Base-by-base conservation (phyloP, 805 yeast genomes). In the Saccharomycopsis selenospora region DNA sequence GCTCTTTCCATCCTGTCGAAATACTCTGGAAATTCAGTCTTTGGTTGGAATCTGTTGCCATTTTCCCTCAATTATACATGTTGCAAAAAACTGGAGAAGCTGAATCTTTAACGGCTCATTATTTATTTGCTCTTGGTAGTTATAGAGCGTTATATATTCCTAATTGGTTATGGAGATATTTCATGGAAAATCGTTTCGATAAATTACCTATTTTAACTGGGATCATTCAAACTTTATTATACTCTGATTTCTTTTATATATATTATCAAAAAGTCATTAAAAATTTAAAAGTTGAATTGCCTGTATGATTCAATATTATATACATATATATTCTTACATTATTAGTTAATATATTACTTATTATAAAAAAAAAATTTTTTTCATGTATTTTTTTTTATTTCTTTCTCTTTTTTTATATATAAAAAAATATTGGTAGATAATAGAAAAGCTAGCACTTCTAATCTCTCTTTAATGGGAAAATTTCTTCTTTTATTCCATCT, bases 241-340 rank as follows among this genome's bases (percentile, higher is more conserved):
- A 93, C 68, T 88, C 97, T 2, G 99, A 93, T 68, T 93, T 93
- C 73, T 93, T 93, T 69, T 93, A 88, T 68, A 74, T 93, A 55
- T 93, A 93, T 68, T 91, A 91, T 69, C 74, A 70, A 48, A 76
- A 72, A 59, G 96, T 93, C 46, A 71, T 89, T 71, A 80, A 82
- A 63, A 95, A 91, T 41, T 73, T 79, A 64, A 80, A 78, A 58
- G 80, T 85, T 57, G 83, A 80, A 56, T 72, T 91, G 57, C 95
- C 95, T 4, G 68, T 63, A 48, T 68, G 56, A 57, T 17, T 18
- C 6, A 11, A 20, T n/a, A n/a, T n/a, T n/a, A n/a, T n/a, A n/a
- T n/a, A n/a, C n/a, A n/a, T n/a, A n/a, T n/a, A n/a, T n/a, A n/a
- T n/a, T n/a, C n/a, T n/a, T n/a, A n/a, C n/a, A n/a, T n/a, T n/a